Conservation (phyloP, 345 rosid species). For the Mercurialis annua region DNA sequence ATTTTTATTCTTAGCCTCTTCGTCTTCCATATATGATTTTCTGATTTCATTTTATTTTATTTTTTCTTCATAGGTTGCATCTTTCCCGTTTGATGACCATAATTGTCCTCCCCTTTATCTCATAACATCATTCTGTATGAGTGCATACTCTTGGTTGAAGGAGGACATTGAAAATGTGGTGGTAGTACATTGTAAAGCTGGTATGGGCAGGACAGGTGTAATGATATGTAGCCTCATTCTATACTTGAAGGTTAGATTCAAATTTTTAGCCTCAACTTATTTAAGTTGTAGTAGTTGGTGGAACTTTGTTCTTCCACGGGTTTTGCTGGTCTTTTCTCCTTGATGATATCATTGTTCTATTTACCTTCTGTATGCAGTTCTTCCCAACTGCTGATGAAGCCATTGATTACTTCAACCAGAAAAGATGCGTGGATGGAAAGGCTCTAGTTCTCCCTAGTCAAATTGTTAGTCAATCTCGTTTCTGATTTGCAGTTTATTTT, state of each 20-base stretch:
- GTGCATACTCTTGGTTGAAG: constrained; percentile 35
- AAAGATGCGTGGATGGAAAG: constrained; percentile 87
- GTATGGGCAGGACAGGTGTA: constrained; percentile 37
- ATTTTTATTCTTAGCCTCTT: not conserved
- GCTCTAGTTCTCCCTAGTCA: constrained; percentile 92
- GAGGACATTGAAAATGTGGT: constrained; percentile 34
- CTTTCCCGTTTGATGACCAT: constrained; percentile 37
- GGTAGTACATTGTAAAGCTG: constrained; percentile 38
- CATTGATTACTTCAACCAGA: constrained; percentile 77
- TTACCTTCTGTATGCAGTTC: constrained; percentile 45
- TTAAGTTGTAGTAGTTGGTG: not conserved
- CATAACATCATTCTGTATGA: constrained; percentile 26
- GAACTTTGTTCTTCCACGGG: constrained; percentile 9
- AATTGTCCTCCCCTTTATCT: constrained; percentile 32
- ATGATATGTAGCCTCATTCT: constrained; percentile 35
- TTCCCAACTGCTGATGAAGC: constrained; percentile 83
- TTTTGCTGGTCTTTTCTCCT: not conserved
- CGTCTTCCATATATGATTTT: not conserved
- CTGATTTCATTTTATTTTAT: not conserved
- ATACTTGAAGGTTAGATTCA: constrained; percentile 28
- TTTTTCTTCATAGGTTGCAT: constrained; percentile 21
- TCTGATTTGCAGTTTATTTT: constrained; percentile 18
- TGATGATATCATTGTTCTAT: constrained; percentile 20
- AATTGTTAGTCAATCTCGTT: constrained; percentile 54
- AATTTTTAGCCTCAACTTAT: constrained; percentile 2